phyloP scores from a whole-genome alignment of 352 stramenopile genomes.

The Aphanomyces cochlioides region DNA sequence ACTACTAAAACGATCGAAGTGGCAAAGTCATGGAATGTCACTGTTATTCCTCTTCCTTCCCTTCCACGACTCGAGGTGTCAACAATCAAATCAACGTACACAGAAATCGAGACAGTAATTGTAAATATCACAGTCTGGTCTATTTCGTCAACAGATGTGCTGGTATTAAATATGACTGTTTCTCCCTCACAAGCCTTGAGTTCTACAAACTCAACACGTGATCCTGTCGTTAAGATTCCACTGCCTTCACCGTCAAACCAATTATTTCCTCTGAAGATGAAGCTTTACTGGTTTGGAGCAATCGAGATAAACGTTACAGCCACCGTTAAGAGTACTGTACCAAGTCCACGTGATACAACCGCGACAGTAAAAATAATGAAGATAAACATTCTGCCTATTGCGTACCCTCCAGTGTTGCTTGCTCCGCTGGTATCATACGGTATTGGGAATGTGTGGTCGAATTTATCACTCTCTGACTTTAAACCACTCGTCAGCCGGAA shows the following conservation, averaged over 20 bases:
- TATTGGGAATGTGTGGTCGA: not conserved
- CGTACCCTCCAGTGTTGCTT: constrained; percentile 12
- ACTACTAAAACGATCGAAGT: not conserved
- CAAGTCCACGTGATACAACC: not conserved
- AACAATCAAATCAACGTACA: not conserved
- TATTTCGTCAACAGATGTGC: not conserved
- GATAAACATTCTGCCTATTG: not conserved
- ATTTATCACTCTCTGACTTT: not conserved
- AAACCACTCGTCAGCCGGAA: not conserved
- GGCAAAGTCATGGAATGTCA: constrained; percentile 11
- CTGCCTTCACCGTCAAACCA: not conserved
- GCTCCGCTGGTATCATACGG: not conserved
- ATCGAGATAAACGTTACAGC: constrained; percentile 9
- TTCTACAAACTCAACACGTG: too few species aligned
- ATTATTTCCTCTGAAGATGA: not conserved
- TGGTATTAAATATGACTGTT: not conserved
- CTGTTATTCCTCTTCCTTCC: not conserved
- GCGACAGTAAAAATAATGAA: not conserved
- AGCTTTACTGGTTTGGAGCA: constrained; percentile 11
- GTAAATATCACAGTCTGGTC: not conserved
- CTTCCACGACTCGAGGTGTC: not conserved
- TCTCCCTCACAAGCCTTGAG: not conserved
- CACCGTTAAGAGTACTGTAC: not conserved
- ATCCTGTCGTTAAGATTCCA: not conserved
- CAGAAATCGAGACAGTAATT: not conserved